These are phyloP conservation scores for Pseudogymnoascus sp. DNA, from an alignment of 2,329 filamentous ascomycete genomes.

Conservation along the genomic window DNA sequence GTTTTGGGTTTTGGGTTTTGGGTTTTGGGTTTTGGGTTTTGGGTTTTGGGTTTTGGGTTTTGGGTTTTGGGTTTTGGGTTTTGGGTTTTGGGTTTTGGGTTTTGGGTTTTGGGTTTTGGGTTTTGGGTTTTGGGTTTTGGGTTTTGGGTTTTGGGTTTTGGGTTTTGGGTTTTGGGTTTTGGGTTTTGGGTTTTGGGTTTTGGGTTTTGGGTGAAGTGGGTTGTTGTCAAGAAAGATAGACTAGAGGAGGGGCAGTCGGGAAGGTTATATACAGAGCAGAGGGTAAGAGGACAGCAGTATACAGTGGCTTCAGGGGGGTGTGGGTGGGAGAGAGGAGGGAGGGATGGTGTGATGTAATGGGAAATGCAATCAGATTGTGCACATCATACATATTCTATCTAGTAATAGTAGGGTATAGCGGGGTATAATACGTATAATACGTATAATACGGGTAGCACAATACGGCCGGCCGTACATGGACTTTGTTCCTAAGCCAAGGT, in stretches of 20 bases:
- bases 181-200: not conserved
- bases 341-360: not conserved
- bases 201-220: not conserved
- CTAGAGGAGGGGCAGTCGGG: not conserved
- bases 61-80: not conserved
- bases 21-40: not conserved
- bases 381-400: not conserved
- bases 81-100: not conserved
- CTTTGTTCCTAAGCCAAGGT: not conserved
- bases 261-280: not conserved
- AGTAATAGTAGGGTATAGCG: not conserved
- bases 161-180: not conserved
- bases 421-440: not conserved
- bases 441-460: not conserved
- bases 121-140: not conserved
- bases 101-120: not conserved
- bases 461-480: not conserved
- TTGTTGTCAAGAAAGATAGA: not conserved
- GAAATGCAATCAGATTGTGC: not conserved
- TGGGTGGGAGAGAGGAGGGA: not conserved
- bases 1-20: not conserved
- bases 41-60: not conserved
- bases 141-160: not conserved
- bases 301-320: not conserved
- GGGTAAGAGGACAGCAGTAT: not conserved